Evolutionary conservation across 2,329 filamentous ascomycete species (phyloP).

Genomic region (Aspergillus proliferans): DNA sequence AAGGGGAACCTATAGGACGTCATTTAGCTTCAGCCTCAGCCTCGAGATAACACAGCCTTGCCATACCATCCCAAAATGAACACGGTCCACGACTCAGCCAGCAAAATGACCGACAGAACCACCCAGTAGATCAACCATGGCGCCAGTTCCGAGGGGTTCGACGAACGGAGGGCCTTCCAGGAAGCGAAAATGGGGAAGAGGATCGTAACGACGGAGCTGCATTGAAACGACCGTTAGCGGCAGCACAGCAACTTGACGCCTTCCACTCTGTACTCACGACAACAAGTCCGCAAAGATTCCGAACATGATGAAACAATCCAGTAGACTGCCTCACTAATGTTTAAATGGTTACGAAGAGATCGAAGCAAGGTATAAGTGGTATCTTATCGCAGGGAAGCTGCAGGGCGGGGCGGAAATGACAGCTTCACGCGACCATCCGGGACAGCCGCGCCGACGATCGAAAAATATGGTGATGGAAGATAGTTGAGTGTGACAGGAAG

Average conservation of each 20-base stretch:
- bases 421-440: slow-evolving; percentile 12
- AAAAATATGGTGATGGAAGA: background rate
- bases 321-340: background rate
- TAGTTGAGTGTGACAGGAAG: background rate
- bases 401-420: slow-evolving; percentile 11
- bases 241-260: background rate
- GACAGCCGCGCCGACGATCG: background rate
- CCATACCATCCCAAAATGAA: slow-evolving; percentile 76
- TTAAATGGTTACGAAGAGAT: background rate
- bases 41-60: slow-evolving; percentile 1
- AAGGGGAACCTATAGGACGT: slow-evolving; percentile 67
- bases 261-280: slow-evolving; percentile 55
- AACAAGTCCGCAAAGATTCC: slow-evolving; percentile 70
- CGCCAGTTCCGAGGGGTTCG: slow-evolving; percentile 78
- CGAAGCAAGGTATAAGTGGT: background rate
- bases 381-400: slow-evolving; percentile 4
- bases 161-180: slow-evolving; percentile 93
- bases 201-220: slow-evolving; percentile 76
- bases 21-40: background rate
- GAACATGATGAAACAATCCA: slow-evolving; percentile 53
- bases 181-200: slow-evolving; percentile 94
- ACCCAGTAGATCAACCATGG: slow-evolving; percentile 99
- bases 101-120: slow-evolving; percentile 72
- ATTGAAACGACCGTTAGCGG: background rate
- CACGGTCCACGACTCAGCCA: slow-evolving; percentile 79